phyloP scores from a whole-genome alignment of 1,284 basidiomycete species.

The Cerrena zonata region DNA sequence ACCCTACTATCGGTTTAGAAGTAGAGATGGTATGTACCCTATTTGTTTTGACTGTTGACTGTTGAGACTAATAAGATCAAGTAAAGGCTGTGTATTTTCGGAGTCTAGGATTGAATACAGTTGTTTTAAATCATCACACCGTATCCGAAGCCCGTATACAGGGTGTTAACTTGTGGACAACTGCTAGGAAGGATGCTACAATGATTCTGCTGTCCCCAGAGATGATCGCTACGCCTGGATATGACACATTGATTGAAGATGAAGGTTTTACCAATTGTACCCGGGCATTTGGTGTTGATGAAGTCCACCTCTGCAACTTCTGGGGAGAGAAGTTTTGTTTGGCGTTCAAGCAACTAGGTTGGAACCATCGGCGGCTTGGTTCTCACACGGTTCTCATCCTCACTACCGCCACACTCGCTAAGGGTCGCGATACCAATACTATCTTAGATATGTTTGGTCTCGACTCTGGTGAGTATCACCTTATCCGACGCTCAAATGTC shows the following conservation, averaged over 20 bases:
- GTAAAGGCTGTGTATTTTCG: background rate
- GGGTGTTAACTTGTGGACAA: conserved; percentile 19
- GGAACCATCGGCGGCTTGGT: conserved; percentile 11
- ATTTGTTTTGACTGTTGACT: background rate
- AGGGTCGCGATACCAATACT: conserved; percentile 9
- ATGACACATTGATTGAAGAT: conserved; percentile 12
- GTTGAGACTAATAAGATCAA: background rate
- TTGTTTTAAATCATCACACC: conserved; percentile 24
- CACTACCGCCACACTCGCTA: conserved; percentile 8
- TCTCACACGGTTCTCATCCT: conserved; percentile 7
- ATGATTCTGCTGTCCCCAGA: conserved; percentile 29
- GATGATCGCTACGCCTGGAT: conserved; percentile 18
- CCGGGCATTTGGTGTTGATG: conserved; percentile 16
- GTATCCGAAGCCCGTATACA: conserved; percentile 8
- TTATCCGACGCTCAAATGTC: conserved; percentile 14
- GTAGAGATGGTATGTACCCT: conserved; percentile 13
- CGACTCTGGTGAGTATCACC: conserved; percentile 7
- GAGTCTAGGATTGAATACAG: conserved; percentile 6
- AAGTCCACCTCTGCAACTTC: conserved; percentile 18
- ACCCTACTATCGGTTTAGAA: conserved; percentile 15
- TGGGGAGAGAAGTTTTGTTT: conserved; percentile 21
- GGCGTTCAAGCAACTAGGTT: conserved; percentile 18
- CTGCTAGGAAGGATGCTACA: background rate
- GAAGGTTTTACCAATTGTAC: conserved; percentile 10
- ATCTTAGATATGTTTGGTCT: conserved; percentile 14